A percentile compares a stretch with the other conserved stretches of the same genome.
phyloP scores from a whole-genome alignment of 2,329 filamentous ascomycete genomes.

The Nemania sp. region DNA sequence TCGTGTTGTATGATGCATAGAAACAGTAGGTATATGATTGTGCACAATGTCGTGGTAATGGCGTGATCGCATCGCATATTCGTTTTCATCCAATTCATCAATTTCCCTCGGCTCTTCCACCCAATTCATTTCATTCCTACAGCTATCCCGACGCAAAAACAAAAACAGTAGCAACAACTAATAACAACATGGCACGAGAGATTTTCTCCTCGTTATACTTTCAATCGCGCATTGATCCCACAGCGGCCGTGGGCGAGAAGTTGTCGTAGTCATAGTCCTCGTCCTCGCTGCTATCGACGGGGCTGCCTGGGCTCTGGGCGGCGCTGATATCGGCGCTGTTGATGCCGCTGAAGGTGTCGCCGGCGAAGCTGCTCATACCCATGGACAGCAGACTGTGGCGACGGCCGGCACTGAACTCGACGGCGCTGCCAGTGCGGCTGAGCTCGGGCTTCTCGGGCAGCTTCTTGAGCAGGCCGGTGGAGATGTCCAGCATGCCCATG shows the following conservation, averaged over 20 bases:
- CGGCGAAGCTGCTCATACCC: conserved; percentile 34
- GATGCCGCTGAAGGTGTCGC: conserved; percentile 48
- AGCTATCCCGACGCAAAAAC: not conserved
- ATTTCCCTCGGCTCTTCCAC: conserved; percentile 12
- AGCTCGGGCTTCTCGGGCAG: conserved; percentile 72
- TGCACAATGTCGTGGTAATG: conserved; percentile 38
- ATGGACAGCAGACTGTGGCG: conserved; percentile 45
- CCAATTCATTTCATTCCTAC: not conserved
- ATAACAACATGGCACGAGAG: not conserved
- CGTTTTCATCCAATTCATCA: conserved; percentile 20
- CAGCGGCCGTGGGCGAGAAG: conserved; percentile 42
- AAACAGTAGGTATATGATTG: too few species aligned
- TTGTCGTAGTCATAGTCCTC: conserved; percentile 58
- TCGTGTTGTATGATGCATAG: conserved; percentile 24
- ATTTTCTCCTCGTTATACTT: not conserved
- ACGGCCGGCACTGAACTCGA: conserved; percentile 49
- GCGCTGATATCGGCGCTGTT: conserved; percentile 53
- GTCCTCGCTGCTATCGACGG: conserved; percentile 58
- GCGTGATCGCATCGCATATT: conserved; percentile 32
- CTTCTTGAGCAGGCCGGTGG: conserved; percentile 68
- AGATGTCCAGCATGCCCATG: conserved; percentile 77
- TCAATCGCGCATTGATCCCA: conserved; percentile 39
- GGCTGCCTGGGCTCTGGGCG: conserved; percentile 55
- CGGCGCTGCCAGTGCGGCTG: conserved; percentile 56
- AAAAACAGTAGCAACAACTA: not conserved